Conservation (phyloP, 306 rosid genomes). For the Casuarina cunninghamiana region DNA sequence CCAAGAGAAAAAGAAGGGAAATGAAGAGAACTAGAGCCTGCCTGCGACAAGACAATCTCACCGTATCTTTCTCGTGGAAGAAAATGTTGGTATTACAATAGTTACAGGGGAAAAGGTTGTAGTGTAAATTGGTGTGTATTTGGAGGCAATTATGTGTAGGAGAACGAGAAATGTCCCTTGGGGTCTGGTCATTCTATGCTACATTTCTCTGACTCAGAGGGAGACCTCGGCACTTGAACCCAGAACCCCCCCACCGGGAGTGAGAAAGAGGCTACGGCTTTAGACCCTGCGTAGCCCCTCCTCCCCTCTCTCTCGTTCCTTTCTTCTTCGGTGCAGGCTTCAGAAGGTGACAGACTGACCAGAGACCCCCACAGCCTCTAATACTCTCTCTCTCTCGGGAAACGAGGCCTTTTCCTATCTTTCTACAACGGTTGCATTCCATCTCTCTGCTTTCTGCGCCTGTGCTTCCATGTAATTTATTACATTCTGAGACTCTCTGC, state of each 20-base stretch:
- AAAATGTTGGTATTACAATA: background rate
- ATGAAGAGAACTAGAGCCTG: background rate
- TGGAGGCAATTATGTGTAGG: background rate
- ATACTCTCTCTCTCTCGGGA: constrained; percentile 18
- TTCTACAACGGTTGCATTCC: too few relatives aligned
- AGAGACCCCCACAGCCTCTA: constrained; percentile 10
- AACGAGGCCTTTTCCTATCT: background rate
- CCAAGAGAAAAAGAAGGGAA: background rate
- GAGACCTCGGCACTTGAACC: constrained; percentile 48
- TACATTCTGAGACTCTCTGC: background rate
- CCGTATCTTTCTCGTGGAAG: background rate
- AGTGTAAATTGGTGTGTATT: background rate
- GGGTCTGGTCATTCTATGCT: constrained; percentile 11
- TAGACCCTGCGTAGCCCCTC: background rate
- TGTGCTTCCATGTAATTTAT: background rate
- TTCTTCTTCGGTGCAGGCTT: background rate
- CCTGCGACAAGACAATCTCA: background rate
- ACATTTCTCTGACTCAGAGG: constrained; percentile 18
- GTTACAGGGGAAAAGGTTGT: background rate
- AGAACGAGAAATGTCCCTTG: background rate
- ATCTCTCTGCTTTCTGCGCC: background rate
- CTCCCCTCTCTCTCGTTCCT: background rate
- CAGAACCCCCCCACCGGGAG: constrained; percentile 14
- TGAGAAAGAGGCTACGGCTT: background rate
- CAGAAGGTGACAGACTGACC: constrained; percentile 1